Base-by-base conservation (phyloP, 495 filamentous ascomycete species). In the Pyrenula aspistea region DNA sequence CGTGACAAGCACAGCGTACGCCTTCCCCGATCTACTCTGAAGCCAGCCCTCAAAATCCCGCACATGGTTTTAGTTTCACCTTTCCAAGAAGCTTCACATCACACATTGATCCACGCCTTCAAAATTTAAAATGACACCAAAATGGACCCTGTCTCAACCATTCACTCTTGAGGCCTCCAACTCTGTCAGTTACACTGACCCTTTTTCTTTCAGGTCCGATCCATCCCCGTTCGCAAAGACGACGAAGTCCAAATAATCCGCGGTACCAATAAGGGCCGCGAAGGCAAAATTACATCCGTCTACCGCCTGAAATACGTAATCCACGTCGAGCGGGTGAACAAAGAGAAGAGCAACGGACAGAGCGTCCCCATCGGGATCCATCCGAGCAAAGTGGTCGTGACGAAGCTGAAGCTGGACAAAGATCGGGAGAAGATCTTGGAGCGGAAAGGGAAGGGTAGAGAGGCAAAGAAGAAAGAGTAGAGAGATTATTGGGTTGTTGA, bases 301-400 rank as follows among this genome's bases (percentile, higher is more conserved):
- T 97, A 99, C 87, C 92, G 93, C 75, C 87, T 95, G 66, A 96
- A 96, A 79, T 98, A 88, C 76, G 78, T 86, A 69, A 82, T 96
- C 71, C 89, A 95, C 78, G 74, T 95, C 71, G 90, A 96, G 83
- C 86, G 89, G 62, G 82, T 98, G 66, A 81, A 82, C 70, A 86
- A 89, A 68, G 93, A 98, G 74, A 97, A 97, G 84, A 84, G 81
- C 69, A 91, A 88, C 72, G 91, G 91, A 70, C 88, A 93, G 79
- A 84, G 80, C 65, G 89, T 95, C 15, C 90, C 89, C 58, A 74
- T 95, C 70, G 86, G 86, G 69, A 85, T 96, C 73, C 83, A 89
- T 73, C 86, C 93, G 61, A 88, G 84, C 73, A 97, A 96, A 73
- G 87, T 94, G 62, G 83, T 91, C 73, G 87, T 97, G 78, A 96